Evolutionary conservation across 176 grass and related monocot genomes (phyloP).

Genomic region (Carex kokanica): DNA sequence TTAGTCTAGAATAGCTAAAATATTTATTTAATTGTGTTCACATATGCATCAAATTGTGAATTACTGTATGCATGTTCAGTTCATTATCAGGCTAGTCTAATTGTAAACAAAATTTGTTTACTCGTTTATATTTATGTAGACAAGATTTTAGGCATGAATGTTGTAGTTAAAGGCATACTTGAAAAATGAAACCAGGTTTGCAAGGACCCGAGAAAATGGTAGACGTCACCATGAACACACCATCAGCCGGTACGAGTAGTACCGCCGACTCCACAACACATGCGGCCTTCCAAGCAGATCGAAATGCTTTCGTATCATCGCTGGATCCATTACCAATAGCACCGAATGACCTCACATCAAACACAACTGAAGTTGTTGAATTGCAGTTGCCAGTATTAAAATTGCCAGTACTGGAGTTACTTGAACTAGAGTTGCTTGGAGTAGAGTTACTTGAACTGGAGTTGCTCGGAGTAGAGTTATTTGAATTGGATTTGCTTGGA

Average conservation of each 20-base stretch:
- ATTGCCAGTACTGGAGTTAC: not conserved
- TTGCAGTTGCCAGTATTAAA: not conserved
- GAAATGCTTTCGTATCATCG: slow-evolving; percentile 58
- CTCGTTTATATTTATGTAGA: not conserved
- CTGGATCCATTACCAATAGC: slow-evolving; percentile 45
- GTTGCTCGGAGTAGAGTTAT: not conserved
- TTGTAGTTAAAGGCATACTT: slow-evolving; percentile 28
- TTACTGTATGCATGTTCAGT: not conserved
- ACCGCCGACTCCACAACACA: slow-evolving; percentile 29
- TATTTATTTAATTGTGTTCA: not conserved
- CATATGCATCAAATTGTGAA: not conserved
- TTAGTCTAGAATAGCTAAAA: not conserved
- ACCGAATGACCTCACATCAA: slow-evolving; percentile 59
- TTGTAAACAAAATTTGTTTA: not conserved
- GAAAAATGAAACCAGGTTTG: slow-evolving; percentile 39
- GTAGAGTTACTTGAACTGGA: not conserved
- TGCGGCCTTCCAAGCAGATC: slow-evolving; percentile 62
- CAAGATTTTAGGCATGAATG: too few species aligned
- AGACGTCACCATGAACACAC: slow-evolving; percentile 64
- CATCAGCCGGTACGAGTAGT: slow-evolving; percentile 59
- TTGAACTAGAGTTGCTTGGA: not conserved
- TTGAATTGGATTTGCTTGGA: not conserved
- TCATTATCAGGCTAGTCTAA: not conserved
- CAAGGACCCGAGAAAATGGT: slow-evolving; percentile 67
- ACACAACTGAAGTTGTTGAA: slow-evolving; percentile 16